Evolutionary conservation across 495 filamentous ascomycete genomes (phyloP).

Genomic region (Usnea hakonensis): DNA sequence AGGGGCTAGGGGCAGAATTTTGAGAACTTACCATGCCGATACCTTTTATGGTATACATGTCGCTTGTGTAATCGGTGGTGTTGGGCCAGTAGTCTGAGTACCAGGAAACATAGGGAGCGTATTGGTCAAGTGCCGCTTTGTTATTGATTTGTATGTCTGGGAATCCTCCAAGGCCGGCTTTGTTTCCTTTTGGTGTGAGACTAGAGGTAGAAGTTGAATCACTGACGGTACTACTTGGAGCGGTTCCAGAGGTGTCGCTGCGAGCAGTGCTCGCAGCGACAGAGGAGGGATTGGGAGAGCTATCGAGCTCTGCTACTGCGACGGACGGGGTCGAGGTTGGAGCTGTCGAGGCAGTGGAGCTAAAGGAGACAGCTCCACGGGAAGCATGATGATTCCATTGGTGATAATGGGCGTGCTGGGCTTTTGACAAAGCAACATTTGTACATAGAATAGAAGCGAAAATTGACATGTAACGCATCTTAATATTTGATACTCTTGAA

Average conservation of each 20-base stretch:
- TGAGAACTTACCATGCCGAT: neutral
- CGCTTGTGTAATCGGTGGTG: neutral
- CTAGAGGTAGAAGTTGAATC: neutral
- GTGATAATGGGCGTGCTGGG: neutral
- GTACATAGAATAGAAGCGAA: neutral
- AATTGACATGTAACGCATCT: neutral
- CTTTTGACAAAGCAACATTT: neutral
- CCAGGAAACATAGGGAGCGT: neutral
- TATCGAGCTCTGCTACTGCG: neutral
- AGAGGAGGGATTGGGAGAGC: neutral
- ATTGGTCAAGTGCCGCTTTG: neutral
- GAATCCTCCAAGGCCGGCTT: neutral
- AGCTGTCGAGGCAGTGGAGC: neutral
- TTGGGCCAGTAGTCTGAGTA: conserved; percentile 11
- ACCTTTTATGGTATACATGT: neutral
- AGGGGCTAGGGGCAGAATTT: neutral
- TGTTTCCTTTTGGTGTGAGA: neutral
- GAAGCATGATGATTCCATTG: neutral
- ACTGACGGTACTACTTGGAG: neutral
- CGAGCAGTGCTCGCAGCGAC: neutral
- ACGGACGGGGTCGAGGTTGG: neutral
- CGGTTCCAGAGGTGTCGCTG: neutral
- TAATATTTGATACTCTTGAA: neutral
- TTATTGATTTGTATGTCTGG: neutral
- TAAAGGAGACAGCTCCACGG: neutral